Base-by-base conservation (phyloP, 768 basidiomycete genomes). In the Pleurotus ostreatus region DNA sequence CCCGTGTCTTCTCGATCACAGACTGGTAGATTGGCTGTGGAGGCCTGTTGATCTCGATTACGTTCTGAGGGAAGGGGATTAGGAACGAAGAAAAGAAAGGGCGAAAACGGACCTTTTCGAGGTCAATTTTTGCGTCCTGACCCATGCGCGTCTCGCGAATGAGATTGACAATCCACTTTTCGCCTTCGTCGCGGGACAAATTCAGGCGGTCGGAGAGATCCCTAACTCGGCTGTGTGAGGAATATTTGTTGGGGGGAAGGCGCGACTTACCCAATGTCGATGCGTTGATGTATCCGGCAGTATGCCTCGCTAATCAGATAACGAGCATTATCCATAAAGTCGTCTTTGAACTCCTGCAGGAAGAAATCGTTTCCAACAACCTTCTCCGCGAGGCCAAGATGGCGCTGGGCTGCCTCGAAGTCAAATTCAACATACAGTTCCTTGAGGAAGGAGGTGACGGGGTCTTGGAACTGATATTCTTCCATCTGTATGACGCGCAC, bases 161-260 rank as follows among this genome's bases (percentile, higher is more conserved):
- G 59, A 98, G 88, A 76, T 98, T 98, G 65, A 98, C 97, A 59
- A 98, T 96, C 96, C 96, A 99, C 65, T 96, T 96, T 69, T 99
- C 97, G 49, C 96, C 97, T 67, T 98, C 97, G 61, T 94, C 94
- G 41, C 79, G 83, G n/a, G 90, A 87, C 47, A 98, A 81, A 70
- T 98, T 98, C 12, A 98, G 80, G 7, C 96, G 86, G 65, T 92
- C 88, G 7, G 95, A 97, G 11, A 98, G 82, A 65, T 97, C 93
- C 57, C 94, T 94, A 59, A 45, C 47, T 25, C 46, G 37, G 4
- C 43, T 38, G 18, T 34, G 9, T 34, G 30, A 34, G 30, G 9
- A 34, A 11, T 11, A 11, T 34, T 34, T 8, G 30, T 34, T 11
- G 30, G 30, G 8, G 8, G 7, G 30, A 34, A 34, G 9, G 30